Percentiles rank a stretch among this genome's conserved stretches.
These are phyloP conservation scores for Moesziomyces sp. DNA, from an alignment of 1,284 basidiomycete genomes.

Conservation along the genomic window DNA sequence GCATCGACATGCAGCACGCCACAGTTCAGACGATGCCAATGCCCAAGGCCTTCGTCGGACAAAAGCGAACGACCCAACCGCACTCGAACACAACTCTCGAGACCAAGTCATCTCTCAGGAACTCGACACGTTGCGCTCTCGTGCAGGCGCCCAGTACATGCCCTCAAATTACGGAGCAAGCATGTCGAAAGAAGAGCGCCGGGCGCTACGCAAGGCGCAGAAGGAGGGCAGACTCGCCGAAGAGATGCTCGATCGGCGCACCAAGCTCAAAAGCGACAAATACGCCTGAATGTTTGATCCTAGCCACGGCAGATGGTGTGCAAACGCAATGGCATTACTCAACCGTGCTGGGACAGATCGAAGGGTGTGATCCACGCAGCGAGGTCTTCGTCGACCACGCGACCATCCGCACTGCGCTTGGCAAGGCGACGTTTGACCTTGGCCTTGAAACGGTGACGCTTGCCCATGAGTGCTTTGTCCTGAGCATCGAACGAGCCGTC, in stretches of 20 bases:
- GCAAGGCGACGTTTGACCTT: conserved; percentile 47
- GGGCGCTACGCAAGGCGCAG: conserved; percentile 53
- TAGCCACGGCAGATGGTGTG: too few species aligned
- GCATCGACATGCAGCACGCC: conserved; percentile 51
- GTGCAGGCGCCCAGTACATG: conserved; percentile 36
- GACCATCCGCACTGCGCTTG: conserved; percentile 49
- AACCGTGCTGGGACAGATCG: conserved; percentile 46
- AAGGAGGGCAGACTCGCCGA: conserved; percentile 62
- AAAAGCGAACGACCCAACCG: conserved; percentile 35
- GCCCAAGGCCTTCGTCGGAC: not conserved
- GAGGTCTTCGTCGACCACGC: conserved; percentile 54
- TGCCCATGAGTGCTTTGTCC: conserved; percentile 43
- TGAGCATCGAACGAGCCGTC: conserved; percentile 45
- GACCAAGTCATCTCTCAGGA: conserved; percentile 33
- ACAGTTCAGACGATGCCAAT: conserved; percentile 10
- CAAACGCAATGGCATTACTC: conserved; percentile 1
- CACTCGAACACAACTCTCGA: conserved; percentile 7
- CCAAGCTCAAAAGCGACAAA: conserved; percentile 54
- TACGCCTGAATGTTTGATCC: conserved; percentile 16
- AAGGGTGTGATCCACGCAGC: conserved; percentile 57
- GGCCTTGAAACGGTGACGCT: conserved; percentile 43
- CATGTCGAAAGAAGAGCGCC: conserved; percentile 33
- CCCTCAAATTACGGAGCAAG: conserved; percentile 21
- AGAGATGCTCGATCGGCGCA: conserved; percentile 61
- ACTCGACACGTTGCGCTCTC: conserved; percentile 21